A percentile compares a stretch with the other conserved stretches of the same genome.
phyloP scores from a whole-genome alignment of 805 yeast genomes.

The Zygotorulaspora chibaensis region DNA sequence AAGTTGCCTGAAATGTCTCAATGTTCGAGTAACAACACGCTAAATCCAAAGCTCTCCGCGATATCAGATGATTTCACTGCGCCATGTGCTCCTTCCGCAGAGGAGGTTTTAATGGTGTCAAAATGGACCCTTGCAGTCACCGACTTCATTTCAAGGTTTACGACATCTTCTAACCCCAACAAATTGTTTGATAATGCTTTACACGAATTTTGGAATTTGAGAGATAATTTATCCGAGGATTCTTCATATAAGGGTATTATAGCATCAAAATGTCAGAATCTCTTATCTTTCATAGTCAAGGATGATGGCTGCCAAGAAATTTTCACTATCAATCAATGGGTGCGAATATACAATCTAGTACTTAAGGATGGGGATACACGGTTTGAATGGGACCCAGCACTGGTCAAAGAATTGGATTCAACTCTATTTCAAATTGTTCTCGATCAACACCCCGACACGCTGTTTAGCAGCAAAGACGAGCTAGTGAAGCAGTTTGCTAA shows the following conservation, averaged over 20 bases:
- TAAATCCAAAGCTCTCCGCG: not conserved
- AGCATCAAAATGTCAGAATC: slow-evolving; percentile 6
- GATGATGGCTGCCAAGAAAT: slow-evolving; percentile 1
- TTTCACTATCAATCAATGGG: slow-evolving; percentile 21
- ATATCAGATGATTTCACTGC: not conserved
- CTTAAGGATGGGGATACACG: not conserved
- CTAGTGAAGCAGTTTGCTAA: slow-evolving; percentile 13
- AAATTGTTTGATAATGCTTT: slow-evolving; percentile 19
- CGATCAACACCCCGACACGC: slow-evolving; percentile 13
- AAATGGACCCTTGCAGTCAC: slow-evolving; percentile 27
- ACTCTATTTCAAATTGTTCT: slow-evolving; percentile 14
- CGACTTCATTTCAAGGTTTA: slow-evolving; percentile 19
- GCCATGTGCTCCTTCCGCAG: not conserved
- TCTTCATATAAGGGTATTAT: slow-evolving; percentile 12
- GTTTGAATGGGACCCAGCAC: slow-evolving; percentile 16
- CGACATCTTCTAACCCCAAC: slow-evolving; percentile 13
- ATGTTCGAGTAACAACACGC: not conserved
- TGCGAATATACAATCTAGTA: slow-evolving; percentile 18
- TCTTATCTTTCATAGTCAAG: slow-evolving; percentile 14
- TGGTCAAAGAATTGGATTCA: slow-evolving; percentile 5
- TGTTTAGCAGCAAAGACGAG: slow-evolving; percentile 9
- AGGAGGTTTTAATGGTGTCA: slow-evolving; percentile 17
- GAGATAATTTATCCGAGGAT: not conserved
- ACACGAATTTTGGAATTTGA: slow-evolving; percentile 12
- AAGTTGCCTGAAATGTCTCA: slow-evolving; percentile 18